Evolutionary conservation across 2,329 filamentous ascomycete genomes (phyloP).

Genomic region (Acrocalymma vagum): DNA sequence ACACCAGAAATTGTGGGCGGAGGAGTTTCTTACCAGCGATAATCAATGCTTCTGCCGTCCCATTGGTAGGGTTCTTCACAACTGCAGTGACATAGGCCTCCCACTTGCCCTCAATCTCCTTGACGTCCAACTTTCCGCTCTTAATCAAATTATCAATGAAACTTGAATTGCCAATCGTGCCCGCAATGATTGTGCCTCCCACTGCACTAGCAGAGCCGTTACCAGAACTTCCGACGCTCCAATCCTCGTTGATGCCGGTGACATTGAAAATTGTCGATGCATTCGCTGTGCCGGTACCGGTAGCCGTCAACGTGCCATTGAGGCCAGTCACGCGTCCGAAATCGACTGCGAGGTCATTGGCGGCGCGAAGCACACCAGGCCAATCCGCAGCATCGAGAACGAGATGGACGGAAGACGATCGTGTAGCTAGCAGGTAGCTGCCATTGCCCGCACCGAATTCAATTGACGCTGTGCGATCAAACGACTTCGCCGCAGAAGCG

Average conservation of each 20-base stretch:
- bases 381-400: slow-evolving; percentile 60
- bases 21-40: slow-evolving; percentile 69
- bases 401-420: slow-evolving; percentile 37
- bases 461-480: slow-evolving; percentile 62
- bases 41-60: slow-evolving; percentile 67
- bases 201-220: slow-evolving; percentile 13
- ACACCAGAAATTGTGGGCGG: neutral
- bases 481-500: slow-evolving; percentile 40
- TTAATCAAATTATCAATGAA: slow-evolving; percentile 67
- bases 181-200: slow-evolving; percentile 68
- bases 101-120: slow-evolving; percentile 69
- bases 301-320: slow-evolving; percentile 65
- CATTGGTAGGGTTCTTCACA: slow-evolving; percentile 65
- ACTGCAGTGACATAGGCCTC: slow-evolving; percentile 72
- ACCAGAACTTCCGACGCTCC: slow-evolving; percentile 34
- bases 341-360: slow-evolving; percentile 71
- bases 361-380: slow-evolving; percentile 73
- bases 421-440: slow-evolving; percentile 38
- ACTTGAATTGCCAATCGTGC: slow-evolving; percentile 71
- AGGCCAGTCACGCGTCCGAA: slow-evolving; percentile 75
- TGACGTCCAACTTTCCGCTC: slow-evolving; percentile 65
- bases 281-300: slow-evolving; percentile 60
- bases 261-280: slow-evolving; percentile 53
- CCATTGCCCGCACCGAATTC: slow-evolving; percentile 54
- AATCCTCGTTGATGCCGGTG: slow-evolving; percentile 46